phyloP scores from a whole-genome alignment of 169 alveolate genomes.

The Eimeria necatrix region DNA sequence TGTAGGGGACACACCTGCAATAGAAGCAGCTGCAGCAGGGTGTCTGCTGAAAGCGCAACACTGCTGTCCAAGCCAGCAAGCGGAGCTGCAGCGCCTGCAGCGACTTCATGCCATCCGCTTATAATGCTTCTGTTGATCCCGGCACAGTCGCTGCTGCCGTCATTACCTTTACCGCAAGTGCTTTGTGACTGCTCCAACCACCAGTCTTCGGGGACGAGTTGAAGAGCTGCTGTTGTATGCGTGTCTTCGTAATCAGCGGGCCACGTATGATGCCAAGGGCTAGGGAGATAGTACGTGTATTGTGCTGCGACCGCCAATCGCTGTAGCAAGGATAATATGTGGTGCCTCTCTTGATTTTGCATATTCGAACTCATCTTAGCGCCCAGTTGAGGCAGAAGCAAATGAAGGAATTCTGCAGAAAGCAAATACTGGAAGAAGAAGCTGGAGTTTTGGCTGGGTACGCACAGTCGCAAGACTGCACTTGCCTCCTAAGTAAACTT shows the following conservation, averaged over 20 bases:
- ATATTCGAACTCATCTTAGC: not conserved
- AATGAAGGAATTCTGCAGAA: slow-evolving; percentile 45
- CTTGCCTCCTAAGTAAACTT: not conserved
- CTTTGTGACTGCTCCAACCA: slow-evolving; percentile 7
- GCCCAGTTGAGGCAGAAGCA: slow-evolving; percentile 54
- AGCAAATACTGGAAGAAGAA: not conserved
- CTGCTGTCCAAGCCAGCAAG: not conserved
- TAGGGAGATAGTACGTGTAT: slow-evolving; percentile 42
- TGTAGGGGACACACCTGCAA: slow-evolving; percentile 29
- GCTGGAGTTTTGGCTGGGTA: not conserved
- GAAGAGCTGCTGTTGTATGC: not conserved
- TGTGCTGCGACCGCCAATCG: slow-evolving; percentile 22
- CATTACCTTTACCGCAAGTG: not conserved
- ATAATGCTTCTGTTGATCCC: not conserved
- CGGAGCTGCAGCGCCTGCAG: slow-evolving; percentile 21
- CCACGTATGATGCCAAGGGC: slow-evolving; percentile 41
- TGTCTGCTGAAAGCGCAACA: slow-evolving; percentile 29
- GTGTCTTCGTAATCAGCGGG: not conserved
- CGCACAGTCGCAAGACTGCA: too few relatives aligned
- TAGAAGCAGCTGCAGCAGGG: slow-evolving; percentile 65
- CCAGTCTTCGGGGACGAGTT: not conserved
- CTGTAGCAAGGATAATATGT: slow-evolving; percentile 26
- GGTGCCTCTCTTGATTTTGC: not conserved
- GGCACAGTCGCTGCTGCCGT: not conserved
- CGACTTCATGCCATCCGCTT: slow-evolving; percentile 35